Base-by-base conservation (phyloP, 2,329 filamentous ascomycete species). In the Malbranchea cinnamomea region DNA sequence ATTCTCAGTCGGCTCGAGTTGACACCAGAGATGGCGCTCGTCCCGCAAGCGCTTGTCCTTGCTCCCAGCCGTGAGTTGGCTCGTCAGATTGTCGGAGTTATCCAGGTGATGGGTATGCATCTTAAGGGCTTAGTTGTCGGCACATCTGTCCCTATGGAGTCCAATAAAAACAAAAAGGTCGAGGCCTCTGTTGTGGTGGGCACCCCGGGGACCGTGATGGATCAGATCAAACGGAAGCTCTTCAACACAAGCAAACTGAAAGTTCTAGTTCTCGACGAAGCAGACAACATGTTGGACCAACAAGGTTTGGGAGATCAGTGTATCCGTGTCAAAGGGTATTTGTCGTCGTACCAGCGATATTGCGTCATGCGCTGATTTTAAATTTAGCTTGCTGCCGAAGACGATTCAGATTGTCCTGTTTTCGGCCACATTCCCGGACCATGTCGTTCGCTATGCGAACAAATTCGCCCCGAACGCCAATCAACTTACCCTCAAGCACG, bases 251-350 rank as follows among this genome's bases (percentile, higher is more conserved):
- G 67, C 11, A 59, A 74, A 34, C 64, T 98, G 42, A 81, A 74
- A 53, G 70, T 92, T 6, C 68, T 98, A 37, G 87, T 94, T 33
- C 68, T 98, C 31, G 89, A 98, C 48, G 89, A 98, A 61, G 89
- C 89, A 34, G 89, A 98, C 60, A 95, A 94, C 60, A 98, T 98
- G 89, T 63, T 98, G 36, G 89, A 95, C 49, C 78, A 87, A 56
- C 83, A 93, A 57, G 87, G 89, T 30, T 66, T 98, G 32, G 89
- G 89, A 30, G 89, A 95, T 35, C 89, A 98, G 59, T 95, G 87
- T 56, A 71, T 84, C 44, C 75, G 85, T 42, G 82, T 94, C 44
- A 93, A 91, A 63, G 57, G 59, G 82, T 89, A 58, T 46, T 74
- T 60, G n/a, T 11, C 5, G 14, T 19, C 15, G 17, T 17, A 2